Conservation (phyloP, 164 flowering plant species). For the Aristolochia fimbriata region DNA sequence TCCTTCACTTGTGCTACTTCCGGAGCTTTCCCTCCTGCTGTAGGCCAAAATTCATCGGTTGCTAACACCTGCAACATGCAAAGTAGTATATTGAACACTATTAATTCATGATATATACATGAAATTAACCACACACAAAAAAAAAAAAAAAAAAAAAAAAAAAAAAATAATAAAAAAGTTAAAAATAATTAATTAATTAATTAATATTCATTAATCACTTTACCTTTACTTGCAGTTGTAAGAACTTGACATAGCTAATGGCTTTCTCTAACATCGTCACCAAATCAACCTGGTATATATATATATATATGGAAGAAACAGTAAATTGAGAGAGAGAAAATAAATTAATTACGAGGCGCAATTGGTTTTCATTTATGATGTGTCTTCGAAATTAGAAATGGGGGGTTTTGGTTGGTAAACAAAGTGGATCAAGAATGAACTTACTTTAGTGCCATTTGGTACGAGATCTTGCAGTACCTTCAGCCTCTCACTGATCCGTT, state of each 20-base stretch:
- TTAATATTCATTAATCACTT: too few relatives aligned
- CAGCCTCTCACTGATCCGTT: slow-evolving; percentile 78
- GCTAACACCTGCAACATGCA: slow-evolving; percentile 56
- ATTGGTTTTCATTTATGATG: too few relatives aligned
- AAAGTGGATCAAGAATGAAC: neutral
- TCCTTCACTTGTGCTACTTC: slow-evolving; percentile 87
- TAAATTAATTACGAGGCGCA: neutral
- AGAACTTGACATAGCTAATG: slow-evolving; percentile 88
- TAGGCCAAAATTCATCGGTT: slow-evolving; percentile 98
- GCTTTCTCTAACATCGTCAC: slow-evolving; percentile 97
- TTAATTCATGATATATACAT: neutral
- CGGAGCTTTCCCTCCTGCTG: slow-evolving; percentile 86
- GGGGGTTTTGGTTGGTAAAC: neutral
- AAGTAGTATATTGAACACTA: too few relatives aligned
- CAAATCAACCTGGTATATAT: slow-evolving; percentile 76
- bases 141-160: too few relatives aligned
- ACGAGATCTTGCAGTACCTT: slow-evolving; percentile 83
- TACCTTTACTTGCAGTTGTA: slow-evolving; percentile 95
- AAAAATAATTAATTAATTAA: too few relatives aligned
- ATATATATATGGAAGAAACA: neutral
- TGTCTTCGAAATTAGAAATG: neutral
- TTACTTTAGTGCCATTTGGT: slow-evolving; percentile 88
- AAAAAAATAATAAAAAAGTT: too few relatives aligned
- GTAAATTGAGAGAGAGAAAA: neutral
- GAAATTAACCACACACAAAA: too few relatives aligned